Evolutionary conservation across 208 protist genomes (phyloP).

Genomic region (Tritrichomonas foetus): DNA sequence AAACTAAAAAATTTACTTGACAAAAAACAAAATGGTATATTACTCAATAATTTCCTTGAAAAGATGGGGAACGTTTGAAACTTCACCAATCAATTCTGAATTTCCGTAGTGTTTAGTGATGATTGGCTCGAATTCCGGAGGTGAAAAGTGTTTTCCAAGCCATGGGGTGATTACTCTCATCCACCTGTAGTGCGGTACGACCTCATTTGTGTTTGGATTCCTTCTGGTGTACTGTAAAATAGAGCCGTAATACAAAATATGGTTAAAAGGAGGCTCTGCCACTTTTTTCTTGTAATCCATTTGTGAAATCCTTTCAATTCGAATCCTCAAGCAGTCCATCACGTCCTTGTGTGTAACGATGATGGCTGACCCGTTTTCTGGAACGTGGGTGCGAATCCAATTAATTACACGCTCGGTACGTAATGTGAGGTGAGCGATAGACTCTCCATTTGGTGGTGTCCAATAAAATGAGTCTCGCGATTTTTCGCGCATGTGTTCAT

Average conservation of each 20-base stretch:
- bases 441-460: conserved; percentile 30
- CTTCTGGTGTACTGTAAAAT: conserved; percentile 21
- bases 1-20: no score
- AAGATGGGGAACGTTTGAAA: conserved; percentile 1
- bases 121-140: background rate
- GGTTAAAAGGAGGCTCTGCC: background rate
- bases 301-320: conserved; percentile 17
- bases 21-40: no score
- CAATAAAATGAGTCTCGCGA: background rate
- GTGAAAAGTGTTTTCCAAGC: background rate
- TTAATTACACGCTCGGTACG: conserved; percentile 5
- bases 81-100: background rate
- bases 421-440: background rate
- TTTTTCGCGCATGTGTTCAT: background rate
- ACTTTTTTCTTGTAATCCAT: background rate
- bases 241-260: background rate
- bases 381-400: background rate
- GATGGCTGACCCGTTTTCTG: background rate
- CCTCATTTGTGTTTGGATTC: conserved; percentile 15
- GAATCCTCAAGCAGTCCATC: background rate
- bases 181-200: background rate
- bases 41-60: no score
- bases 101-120: background rate
- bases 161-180: conserved; percentile 35
- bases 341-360: conserved; percentile 30